Conservation (phyloP, 345 rosid genomes). For the Brassica juncea region DNA sequence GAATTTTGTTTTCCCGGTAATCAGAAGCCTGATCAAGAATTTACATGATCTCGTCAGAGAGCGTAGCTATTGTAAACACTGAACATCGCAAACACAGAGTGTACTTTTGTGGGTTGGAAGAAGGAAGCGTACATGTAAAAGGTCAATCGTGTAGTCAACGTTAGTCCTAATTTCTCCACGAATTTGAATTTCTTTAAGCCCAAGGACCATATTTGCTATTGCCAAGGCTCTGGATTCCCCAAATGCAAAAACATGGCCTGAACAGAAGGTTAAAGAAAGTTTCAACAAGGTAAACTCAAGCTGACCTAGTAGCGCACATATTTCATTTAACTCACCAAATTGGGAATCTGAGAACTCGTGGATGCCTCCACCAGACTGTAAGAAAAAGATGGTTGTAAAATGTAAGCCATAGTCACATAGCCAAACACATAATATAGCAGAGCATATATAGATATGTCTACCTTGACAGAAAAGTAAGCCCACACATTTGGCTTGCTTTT, state of each 20-base stretch:
- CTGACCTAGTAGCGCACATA: slow-evolving; percentile 9
- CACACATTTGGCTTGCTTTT: slow-evolving; percentile 99
- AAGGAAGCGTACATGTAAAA: slow-evolving; percentile 73
- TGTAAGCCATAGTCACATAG: slow-evolving; percentile 20
- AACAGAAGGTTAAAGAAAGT: neutral
- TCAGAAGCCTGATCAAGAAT: slow-evolving; percentile 76
- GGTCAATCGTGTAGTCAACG: slow-evolving; percentile 96
- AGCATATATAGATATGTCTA: slow-evolving; percentile 34
- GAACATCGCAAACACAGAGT: slow-evolving; percentile 17
- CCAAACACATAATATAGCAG: slow-evolving; percentile 11
- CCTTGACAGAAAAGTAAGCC: slow-evolving; percentile 99
- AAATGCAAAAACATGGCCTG: slow-evolving; percentile 97
- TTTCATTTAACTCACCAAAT: slow-evolving; percentile 66
- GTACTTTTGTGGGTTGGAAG: slow-evolving; percentile 11
- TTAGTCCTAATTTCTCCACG: slow-evolving; percentile 98
- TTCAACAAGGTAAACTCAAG: slow-evolving; percentile 22
- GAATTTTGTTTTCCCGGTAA: slow-evolving; percentile 94
- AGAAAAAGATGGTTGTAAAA: slow-evolving; percentile 26
- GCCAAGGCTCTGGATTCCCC: slow-evolving; percentile 99
- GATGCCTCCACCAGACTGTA: slow-evolving; percentile 99
- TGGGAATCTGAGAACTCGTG: slow-evolving; percentile 99
- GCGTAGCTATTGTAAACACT: slow-evolving; percentile 10
- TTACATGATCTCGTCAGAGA: slow-evolving; percentile 28
- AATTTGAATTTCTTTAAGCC: slow-evolving; percentile 97
- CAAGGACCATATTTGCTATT: slow-evolving; percentile 99